phyloP scores from a whole-genome alignment of 2,329 filamentous ascomycete genomes.

The Massarina eburnea region DNA sequence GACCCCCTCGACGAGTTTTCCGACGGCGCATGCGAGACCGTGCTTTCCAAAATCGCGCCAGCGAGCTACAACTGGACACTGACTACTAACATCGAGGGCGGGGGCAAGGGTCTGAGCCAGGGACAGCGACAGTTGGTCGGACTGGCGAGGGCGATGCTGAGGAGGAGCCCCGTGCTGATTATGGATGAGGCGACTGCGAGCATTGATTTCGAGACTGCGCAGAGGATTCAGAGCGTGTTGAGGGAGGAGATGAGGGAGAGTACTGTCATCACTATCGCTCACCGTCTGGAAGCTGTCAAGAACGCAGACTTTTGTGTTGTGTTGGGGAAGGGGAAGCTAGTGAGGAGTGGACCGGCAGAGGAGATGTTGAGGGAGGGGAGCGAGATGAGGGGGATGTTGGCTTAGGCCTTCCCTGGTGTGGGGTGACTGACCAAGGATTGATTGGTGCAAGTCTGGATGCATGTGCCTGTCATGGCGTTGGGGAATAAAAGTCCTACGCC shows the following conservation, averaged over 20 bases:
- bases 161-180: conserved; percentile 63
- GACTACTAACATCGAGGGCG: conserved; percentile 59
- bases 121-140: conserved; percentile 68
- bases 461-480: too few species aligned
- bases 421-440: too few species aligned
- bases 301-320: conserved; percentile 60
- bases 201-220: conserved; percentile 64
- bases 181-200: conserved; percentile 68
- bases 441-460: too few species aligned
- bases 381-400: conserved; percentile 39
- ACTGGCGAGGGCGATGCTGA: conserved; percentile 62
- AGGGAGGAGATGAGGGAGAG: conserved; percentile 59
- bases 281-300: conserved; percentile 64
- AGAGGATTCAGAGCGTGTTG: conserved; percentile 57
- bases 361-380: conserved; percentile 40
- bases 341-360: conserved; percentile 36
- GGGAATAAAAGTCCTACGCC: too few species aligned
- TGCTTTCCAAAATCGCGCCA: conserved; percentile 56
- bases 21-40: conserved; percentile 56
- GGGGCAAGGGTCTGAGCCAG: conserved; percentile 64
- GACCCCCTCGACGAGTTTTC: conserved; percentile 62
- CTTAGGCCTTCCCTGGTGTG: conserved; percentile 8
- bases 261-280: conserved; percentile 67
- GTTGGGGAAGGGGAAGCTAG: conserved; percentile 54
- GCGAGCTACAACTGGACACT: conserved; percentile 59